Percentiles rank a stretch among this genome's conserved stretches.
Conservation (phyloP, 176 grass and related monocot genomes). For the Musa troglodytarum region DNA sequence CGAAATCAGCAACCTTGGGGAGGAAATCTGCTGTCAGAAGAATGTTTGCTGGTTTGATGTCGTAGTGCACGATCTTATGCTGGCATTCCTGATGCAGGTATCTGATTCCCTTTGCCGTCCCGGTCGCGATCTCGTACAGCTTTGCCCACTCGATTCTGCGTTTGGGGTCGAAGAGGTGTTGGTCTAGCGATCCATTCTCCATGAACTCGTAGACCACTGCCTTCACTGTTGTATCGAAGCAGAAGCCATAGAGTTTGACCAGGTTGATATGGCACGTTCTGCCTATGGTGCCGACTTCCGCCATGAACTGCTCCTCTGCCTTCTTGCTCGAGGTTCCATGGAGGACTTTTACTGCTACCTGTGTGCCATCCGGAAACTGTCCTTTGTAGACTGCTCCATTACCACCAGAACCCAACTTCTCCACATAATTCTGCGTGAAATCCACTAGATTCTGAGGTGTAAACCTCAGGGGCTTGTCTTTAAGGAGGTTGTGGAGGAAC, state of each 20-base stretch:
- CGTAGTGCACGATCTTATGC: slow-evolving; percentile 15
- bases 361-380: not conserved
- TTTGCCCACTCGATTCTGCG: not conserved
- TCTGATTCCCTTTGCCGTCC: slow-evolving; percentile 19
- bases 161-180: not conserved
- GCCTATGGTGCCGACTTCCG: slow-evolving; percentile 2
- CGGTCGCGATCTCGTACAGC: not conserved
- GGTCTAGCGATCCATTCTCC: not conserved
- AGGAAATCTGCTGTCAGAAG: slow-evolving; percentile 3
- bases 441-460: not conserved
- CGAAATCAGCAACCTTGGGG: slow-evolving; percentile 19
- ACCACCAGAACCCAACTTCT: not conserved
- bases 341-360: not conserved
- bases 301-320: slow-evolving; percentile 15
- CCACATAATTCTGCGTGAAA: not conserved
- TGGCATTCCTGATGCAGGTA: slow-evolving; percentile 25
- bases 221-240: not conserved
- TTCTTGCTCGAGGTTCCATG: not conserved
- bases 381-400: slow-evolving; percentile 7
- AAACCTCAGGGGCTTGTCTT: slow-evolving; percentile 5
- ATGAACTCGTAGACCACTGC: slow-evolving; percentile 7
- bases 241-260: slow-evolving; percentile 13
- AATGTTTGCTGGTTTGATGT: slow-evolving; percentile 25
- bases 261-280: slow-evolving; percentile 4
- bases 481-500: not conserved